Evolutionary conservation across 768 basidiomycete species (phyloP).

Genomic region (Suillus subalutaceus): DNA sequence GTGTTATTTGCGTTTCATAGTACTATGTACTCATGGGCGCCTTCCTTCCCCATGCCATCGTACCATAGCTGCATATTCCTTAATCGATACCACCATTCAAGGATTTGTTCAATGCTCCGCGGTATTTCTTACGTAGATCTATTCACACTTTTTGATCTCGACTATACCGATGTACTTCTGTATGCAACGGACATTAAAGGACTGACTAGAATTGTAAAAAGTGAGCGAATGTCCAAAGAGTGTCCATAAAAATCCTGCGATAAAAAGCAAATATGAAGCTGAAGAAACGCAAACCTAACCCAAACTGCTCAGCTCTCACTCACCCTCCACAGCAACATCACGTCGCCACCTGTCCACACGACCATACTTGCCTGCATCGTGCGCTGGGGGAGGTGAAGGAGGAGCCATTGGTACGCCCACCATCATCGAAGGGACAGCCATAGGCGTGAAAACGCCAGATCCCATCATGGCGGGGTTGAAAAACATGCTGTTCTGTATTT

Average conservation of each 20-base stretch:
- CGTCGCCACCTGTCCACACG: slow-evolving; percentile 82
- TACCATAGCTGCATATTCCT: slow-evolving; percentile 27
- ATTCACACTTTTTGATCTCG: slow-evolving; percentile 32
- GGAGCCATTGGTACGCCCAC: slow-evolving; percentile 43
- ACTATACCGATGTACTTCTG: slow-evolving; percentile 39
- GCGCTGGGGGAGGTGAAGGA: slow-evolving; percentile 64
- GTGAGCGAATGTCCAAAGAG: slow-evolving; percentile 11
- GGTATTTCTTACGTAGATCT: slow-evolving; percentile 42
- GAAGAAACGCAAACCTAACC: slow-evolving; percentile 16
- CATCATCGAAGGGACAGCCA: slow-evolving; percentile 53
- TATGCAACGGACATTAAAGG: slow-evolving; percentile 37
- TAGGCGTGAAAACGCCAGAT: slow-evolving; percentile 66
- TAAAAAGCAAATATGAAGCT: slow-evolving; percentile 17
- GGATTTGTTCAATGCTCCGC: slow-evolving; percentile 37
- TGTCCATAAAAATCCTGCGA: slow-evolving; percentile 12
- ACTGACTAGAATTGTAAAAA: slow-evolving; percentile 31
- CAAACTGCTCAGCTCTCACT: slow-evolving; percentile 41
- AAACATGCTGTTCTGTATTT: slow-evolving; percentile 75
- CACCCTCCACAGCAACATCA: slow-evolving; percentile 75
- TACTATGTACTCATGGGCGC: neutral
- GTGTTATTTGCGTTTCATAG: slow-evolving; percentile 8
- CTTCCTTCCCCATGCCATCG: slow-evolving; percentile 16
- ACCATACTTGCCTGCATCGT: slow-evolving; percentile 67
- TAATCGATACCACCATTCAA: slow-evolving; percentile 30
- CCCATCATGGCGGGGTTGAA: slow-evolving; percentile 74